Percentiles rank a stretch among this genome's conserved stretches.
Conservation (phyloP, 2,329 filamentous ascomycete species). For the Thelonectria blattea region DNA sequence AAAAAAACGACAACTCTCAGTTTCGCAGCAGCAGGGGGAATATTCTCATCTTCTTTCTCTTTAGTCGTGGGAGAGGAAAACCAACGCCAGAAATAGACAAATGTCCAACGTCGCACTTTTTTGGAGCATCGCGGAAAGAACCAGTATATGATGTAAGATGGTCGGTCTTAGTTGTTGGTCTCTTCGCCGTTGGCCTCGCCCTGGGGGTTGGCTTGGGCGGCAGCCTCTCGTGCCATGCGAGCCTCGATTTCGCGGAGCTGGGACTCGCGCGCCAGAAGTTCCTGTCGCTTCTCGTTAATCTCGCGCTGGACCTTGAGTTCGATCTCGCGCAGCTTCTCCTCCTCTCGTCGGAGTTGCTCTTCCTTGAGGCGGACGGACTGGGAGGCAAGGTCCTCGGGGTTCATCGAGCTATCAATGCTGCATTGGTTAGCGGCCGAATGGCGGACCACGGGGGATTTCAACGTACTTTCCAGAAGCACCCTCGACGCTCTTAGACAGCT, state of each 20-base stretch:
- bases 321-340: conserved; percentile 99
- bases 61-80: conserved; percentile 50
- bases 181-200: conserved; percentile 62
- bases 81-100: conserved; percentile 57
- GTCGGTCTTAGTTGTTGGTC: conserved; percentile 53
- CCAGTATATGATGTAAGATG: conserved; percentile 37
- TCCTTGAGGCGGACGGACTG: conserved; percentile 99
- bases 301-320: conserved; percentile 99
- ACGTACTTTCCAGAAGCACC: conserved; percentile 85
- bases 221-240: conserved; percentile 89
- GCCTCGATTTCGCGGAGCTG: conserved; percentile 99
- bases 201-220: conserved; percentile 51
- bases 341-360: conserved; percentile 97
- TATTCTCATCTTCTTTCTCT: conserved; percentile 51
- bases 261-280: conserved; percentile 94
- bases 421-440: conserved; percentile 39
- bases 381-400: conserved; percentile 94
- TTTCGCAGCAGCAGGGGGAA: conserved; percentile 49
- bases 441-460: not conserved
- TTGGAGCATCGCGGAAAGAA: conserved; percentile 43
- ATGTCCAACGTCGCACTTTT: conserved; percentile 52
- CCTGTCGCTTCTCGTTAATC: conserved; percentile 99
- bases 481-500: conserved; percentile 99
- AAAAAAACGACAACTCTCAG: conserved; percentile 43
- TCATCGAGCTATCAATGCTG: conserved; percentile 81